These are phyloP conservation scores for Monosporascus sp. DNA, from an alignment of 2,329 filamentous ascomycete species.

Conservation along the genomic window DNA sequence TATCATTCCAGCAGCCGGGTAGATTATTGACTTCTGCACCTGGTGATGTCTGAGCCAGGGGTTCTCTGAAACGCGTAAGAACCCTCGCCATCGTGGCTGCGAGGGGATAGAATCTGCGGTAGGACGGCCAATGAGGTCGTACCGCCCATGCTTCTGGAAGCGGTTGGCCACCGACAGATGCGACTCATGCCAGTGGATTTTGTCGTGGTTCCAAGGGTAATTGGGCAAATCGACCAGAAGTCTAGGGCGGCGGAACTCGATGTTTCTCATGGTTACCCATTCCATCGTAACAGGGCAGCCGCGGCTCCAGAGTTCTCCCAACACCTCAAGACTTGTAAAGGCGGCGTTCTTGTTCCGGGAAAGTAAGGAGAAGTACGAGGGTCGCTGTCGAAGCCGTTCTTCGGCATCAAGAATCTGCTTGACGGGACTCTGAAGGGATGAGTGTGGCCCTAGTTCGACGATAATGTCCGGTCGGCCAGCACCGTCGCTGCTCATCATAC, in stretches of 20 bases:
- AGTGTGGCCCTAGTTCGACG: conserved; percentile 20
- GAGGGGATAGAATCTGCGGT: conserved; percentile 38
- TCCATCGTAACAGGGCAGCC: conserved; percentile 13
- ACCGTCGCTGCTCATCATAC: conserved; percentile 5
- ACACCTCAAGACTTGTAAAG: conserved; percentile 10
- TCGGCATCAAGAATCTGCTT: conserved; percentile 18
- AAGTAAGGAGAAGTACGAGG: conserved; percentile 14
- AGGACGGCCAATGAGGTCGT: conserved; percentile 46
- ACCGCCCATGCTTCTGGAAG: conserved; percentile 38
- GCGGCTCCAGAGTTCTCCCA: conserved; percentile 15
- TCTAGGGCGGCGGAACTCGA: conserved; percentile 8
- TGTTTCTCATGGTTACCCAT: conserved; percentile 16
- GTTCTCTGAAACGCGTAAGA: conserved; percentile 42
- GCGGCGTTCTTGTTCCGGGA: conserved; percentile 9
- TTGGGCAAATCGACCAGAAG: conserved; percentile 41
- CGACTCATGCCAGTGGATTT: conserved; percentile 49
- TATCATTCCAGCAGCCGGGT: conserved; percentile 46
- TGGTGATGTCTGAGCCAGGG: conserved; percentile 49
- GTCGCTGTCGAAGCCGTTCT: conserved; percentile 5
- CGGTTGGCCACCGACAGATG: conserved; percentile 39
- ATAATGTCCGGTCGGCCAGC: conserved; percentile 11
- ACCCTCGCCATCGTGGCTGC: conserved; percentile 45
- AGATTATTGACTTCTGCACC: conserved; percentile 44
- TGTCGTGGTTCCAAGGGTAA: conserved; percentile 51
- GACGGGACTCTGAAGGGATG: conserved; percentile 17